Evolutionary conservation across 2,329 filamentous ascomycete species (phyloP).

Genomic region (Zymoseptoria brevis): DNA sequence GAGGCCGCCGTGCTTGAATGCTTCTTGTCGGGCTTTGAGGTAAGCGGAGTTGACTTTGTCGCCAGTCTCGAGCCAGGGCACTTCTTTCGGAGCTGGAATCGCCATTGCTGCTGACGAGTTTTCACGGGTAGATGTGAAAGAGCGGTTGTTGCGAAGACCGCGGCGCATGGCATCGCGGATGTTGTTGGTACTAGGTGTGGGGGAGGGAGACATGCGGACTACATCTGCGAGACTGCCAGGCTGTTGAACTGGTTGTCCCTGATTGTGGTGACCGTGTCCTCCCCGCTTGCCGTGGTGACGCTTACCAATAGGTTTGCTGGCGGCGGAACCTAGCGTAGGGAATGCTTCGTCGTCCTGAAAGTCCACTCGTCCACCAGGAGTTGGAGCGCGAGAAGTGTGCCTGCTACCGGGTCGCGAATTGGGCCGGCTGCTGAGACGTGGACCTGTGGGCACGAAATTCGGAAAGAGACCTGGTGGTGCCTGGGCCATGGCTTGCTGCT

Average conservation of each 20-base stretch:
- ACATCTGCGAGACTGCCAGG: conserved; percentile 85
- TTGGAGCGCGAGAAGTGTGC: conserved; percentile 58
- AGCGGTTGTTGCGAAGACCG: conserved; percentile 57
- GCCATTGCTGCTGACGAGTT: conserved; percentile 74
- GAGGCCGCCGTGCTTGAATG: conserved; percentile 92
- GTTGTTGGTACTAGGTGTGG: conserved; percentile 35
- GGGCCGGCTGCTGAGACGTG: conserved; percentile 47
- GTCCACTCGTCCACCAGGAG: conserved; percentile 54
- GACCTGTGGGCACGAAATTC: conserved; percentile 46
- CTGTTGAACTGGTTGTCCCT: conserved; percentile 60
- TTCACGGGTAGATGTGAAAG: conserved; percentile 56
- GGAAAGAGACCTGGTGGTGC: conserved; percentile 59
- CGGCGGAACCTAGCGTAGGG: conserved; percentile 72
- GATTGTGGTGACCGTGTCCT: conserved; percentile 59
- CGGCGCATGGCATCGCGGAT: conserved; percentile 45
- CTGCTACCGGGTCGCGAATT: conserved; percentile 80
- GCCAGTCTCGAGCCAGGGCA: conserved; percentile 94
- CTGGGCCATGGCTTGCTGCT: conserved; percentile 36
- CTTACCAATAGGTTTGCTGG: conserved; percentile 63
- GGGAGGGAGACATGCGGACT: conserved; percentile 88
- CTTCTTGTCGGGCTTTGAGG: conserved; percentile 87
- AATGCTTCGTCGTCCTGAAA: conserved; percentile 95
- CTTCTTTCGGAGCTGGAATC: conserved; percentile 80
- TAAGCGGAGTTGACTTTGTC: conserved; percentile 87
- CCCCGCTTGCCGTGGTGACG: conserved; percentile 91